Conservation (phyloP, 225 moss, liverwort and hornwort genomes). For the Sphagnum tenellum region DNA sequence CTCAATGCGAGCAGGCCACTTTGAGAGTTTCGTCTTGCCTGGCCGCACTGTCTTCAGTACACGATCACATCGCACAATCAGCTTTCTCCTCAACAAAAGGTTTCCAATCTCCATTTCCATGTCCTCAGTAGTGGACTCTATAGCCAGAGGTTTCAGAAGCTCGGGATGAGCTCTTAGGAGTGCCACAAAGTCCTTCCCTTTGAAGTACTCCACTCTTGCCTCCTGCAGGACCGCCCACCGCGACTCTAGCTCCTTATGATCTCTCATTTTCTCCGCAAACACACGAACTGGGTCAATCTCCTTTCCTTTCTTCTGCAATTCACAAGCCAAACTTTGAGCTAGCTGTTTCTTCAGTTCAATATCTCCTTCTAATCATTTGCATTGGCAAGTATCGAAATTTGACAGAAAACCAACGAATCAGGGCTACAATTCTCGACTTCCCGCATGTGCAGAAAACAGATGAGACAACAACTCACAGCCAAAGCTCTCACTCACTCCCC, state of each 20-base stretch:
- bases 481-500: too few relatives aligned
- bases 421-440: too few relatives aligned
- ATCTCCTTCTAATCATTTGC: too few relatives aligned
- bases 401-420: too few relatives aligned
- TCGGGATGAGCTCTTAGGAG: constrained; percentile 72
- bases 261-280: constrained; percentile 82
- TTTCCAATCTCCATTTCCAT: constrained; percentile 70
- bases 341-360: too few relatives aligned
- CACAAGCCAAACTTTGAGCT: too few relatives aligned
- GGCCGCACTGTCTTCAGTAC: constrained; percentile 78
- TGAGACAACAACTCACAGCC: too few relatives aligned
- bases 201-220: constrained; percentile 90
- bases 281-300: constrained; percentile 48
- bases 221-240: constrained; percentile 97
- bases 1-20: constrained; percentile 95
- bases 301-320: constrained; percentile 42
- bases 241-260: constrained; percentile 88
- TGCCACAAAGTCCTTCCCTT: constrained; percentile 73
- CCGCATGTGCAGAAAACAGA: too few relatives aligned
- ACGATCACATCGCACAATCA: constrained; percentile 81
- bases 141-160: constrained; percentile 52
- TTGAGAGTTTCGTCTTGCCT: constrained; percentile 91
- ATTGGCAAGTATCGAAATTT: too few relatives aligned
- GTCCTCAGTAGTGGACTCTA: constrained; percentile 52
- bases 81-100: constrained; percentile 60